A percentile compares a stretch with the other conserved stretches of the same genome.
Evolutionary conservation across 805 yeast species (phyloP).

Genomic region (Wickerhamiella shivajii): DNA sequence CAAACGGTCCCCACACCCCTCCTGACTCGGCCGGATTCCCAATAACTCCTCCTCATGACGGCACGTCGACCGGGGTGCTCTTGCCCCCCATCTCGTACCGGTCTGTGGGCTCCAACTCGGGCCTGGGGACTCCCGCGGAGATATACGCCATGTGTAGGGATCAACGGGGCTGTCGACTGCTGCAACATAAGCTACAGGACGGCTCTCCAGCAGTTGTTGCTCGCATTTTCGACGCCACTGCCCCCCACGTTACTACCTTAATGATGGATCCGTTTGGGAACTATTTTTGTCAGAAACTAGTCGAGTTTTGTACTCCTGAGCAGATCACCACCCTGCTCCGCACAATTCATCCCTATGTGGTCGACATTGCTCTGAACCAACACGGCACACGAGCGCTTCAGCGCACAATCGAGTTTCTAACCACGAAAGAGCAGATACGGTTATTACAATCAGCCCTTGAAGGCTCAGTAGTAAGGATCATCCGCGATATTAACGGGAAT

Average conservation of each 20-base stretch:
- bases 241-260: constrained; percentile 62
- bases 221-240: constrained; percentile 68
- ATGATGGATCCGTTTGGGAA: constrained; percentile 97
- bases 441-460: constrained; percentile 40
- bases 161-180: constrained; percentile 90
- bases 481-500: constrained; percentile 88
- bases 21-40: not conserved
- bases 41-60: not conserved
- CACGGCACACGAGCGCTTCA: constrained; percentile 96
- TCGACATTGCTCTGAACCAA: constrained; percentile 74
- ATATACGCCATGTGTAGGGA: constrained; percentile 78
- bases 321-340: constrained; percentile 58
- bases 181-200: constrained; percentile 72
- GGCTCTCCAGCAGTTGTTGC: constrained; percentile 21
- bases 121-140: constrained; percentile 26
- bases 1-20: not conserved
- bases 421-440: constrained; percentile 54
- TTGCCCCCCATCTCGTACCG: not conserved
- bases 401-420: constrained; percentile 71
- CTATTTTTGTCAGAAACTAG: constrained; percentile 76
- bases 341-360: constrained; percentile 58
- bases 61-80: not conserved
- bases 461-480: constrained; percentile 61
- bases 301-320: constrained; percentile 56
- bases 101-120: not conserved